These are phyloP conservation scores for Tolypocladium endophyticum DNA, from an alignment of 2,329 filamentous ascomycete genomes.

Conservation along the genomic window DNA sequence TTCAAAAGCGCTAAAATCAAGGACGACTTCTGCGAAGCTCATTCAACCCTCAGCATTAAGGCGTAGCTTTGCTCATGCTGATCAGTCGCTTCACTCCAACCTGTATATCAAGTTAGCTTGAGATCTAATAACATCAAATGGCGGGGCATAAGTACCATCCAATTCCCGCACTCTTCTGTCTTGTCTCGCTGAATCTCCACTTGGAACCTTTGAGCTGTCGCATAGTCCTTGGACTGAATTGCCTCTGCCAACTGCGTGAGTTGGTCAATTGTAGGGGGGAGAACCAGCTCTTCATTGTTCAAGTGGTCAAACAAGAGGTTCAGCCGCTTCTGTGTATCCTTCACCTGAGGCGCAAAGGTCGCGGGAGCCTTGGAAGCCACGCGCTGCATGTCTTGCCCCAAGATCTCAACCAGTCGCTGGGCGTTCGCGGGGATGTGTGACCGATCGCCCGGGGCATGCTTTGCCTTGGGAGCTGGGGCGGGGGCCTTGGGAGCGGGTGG, in stretches of 20 bases:
- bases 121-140: not conserved
- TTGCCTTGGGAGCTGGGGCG: constrained; percentile 44
- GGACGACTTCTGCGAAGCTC: not conserved
- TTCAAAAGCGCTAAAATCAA: not conserved
- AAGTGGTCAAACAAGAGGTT: constrained; percentile 93
- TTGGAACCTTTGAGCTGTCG: constrained; percentile 56
- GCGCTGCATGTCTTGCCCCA: constrained; percentile 76
- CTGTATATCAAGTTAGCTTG: constrained; percentile 36
- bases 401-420: constrained; percentile 68
- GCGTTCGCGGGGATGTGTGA: constrained; percentile 76
- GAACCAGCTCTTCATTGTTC: constrained; percentile 87
- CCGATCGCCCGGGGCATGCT: constrained; percentile 75
- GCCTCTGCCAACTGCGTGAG: constrained; percentile 55
- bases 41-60: constrained; percentile 22
- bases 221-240: constrained; percentile 59
- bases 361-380: constrained; percentile 77
- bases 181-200: constrained; percentile 67
- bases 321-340: constrained; percentile 87
- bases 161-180: constrained; percentile 71
- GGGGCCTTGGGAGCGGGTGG: constrained; percentile 37
- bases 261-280: constrained; percentile 63
- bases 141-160: constrained; percentile 62
- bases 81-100: constrained; percentile 68
- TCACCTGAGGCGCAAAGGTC: constrained; percentile 80
- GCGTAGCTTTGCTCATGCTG: constrained; percentile 69